Conservation (phyloP, 179 eudicot species). For the Gypsophila paniculata region DNA sequence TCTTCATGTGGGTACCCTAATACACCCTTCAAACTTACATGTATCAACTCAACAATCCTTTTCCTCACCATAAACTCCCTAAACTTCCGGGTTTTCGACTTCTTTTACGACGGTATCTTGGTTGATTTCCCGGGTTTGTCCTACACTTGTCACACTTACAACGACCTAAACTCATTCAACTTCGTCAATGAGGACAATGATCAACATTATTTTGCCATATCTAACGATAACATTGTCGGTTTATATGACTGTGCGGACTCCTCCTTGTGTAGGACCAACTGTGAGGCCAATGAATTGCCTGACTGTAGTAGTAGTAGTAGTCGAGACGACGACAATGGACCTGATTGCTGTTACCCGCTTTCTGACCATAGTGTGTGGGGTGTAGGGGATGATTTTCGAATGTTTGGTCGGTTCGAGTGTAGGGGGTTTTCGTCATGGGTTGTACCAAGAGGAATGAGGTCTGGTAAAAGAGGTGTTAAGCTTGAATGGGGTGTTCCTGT, state of each 20-base stretch:
- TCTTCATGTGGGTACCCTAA: conserved; percentile 23
- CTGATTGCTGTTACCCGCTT: conserved; percentile 61
- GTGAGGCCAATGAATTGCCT: conserved; percentile 39
- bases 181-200: conserved; percentile 30
- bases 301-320: conserved; percentile 28
- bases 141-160: conserved; percentile 44
- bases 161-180: conserved; percentile 52
- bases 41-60: conserved; percentile 47
- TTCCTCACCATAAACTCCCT: conserved; percentile 40
- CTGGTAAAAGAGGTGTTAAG: conserved; percentile 57
- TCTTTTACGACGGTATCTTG: conserved; percentile 63
- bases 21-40: conserved; percentile 45
- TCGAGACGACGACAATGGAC: conserved; percentile 24
- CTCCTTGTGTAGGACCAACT: conserved; percentile 58
- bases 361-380: conserved; percentile 52
- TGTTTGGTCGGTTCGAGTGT: conserved; percentile 58
- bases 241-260: conserved; percentile 79
- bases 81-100: conserved; percentile 50
- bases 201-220: conserved; percentile 49
- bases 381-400: conserved; percentile 40
- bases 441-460: conserved; percentile 36
- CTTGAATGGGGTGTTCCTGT: conserved; percentile 69
- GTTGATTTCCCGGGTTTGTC: conserved; percentile 54
- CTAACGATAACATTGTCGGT: conserved; percentile 63
- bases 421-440: conserved; percentile 80